phyloP scores from a whole-genome alignment of 129 eudicot species.

The Flaveria ramosissima region DNA sequence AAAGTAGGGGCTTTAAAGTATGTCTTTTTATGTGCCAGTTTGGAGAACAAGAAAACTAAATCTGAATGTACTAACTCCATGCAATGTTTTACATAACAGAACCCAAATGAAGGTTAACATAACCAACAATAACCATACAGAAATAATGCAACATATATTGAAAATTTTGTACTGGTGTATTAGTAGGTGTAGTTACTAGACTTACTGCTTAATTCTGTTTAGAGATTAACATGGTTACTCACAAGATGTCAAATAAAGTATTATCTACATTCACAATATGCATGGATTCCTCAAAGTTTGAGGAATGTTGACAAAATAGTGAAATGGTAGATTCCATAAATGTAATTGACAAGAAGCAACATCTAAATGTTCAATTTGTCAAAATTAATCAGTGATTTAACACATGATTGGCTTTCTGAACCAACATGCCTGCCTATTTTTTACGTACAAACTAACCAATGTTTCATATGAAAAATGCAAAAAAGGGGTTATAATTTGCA shows the following conservation, averaged over 20 bases:
- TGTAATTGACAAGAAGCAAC: conserved; percentile 25
- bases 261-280: background rate
- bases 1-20: background rate
- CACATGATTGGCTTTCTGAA: background rate
- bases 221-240: background rate
- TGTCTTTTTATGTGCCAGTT: background rate
- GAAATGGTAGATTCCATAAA: background rate
- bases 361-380: background rate
- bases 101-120: background rate
- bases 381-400: background rate
- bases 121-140: background rate
- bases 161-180: background rate
- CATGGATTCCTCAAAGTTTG: background rate
- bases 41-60: conserved; percentile 9
- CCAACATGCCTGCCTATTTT: too few relatives aligned
- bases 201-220: background rate
- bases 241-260: background rate
- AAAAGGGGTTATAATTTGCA: background rate
- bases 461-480: background rate
- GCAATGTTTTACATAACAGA: background rate
- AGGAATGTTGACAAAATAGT: background rate
- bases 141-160: background rate
- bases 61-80: background rate
- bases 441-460: too few relatives aligned
- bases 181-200: background rate